Evolutionary conservation across 1,284 basidiomycete species (phyloP).

Genomic region (Neolentinus lepideus): DNA sequence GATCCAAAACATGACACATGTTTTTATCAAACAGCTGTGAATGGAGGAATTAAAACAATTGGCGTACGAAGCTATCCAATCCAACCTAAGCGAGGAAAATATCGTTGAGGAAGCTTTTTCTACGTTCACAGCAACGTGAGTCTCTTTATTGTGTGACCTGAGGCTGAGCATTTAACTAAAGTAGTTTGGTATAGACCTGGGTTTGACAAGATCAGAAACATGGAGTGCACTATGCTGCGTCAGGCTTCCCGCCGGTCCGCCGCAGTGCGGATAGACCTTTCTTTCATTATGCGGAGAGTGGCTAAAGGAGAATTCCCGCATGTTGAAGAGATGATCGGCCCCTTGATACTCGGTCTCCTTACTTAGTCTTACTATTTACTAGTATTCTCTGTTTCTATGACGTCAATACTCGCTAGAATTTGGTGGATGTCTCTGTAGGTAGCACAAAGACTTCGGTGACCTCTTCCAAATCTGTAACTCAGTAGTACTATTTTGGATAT

Average conservation of each 20-base stretch:
- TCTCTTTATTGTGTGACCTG: too few relatives aligned
- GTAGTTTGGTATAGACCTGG: neutral
- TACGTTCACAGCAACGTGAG: neutral
- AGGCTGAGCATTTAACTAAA: neutral
- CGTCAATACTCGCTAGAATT: too few relatives aligned
- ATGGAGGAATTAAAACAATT: neutral
- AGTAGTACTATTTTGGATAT: too few relatives aligned
- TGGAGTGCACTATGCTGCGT: neutral
- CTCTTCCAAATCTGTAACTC: too few relatives aligned
- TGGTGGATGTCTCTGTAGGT: too few relatives aligned
- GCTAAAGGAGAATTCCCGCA: neutral
- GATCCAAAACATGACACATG: neutral
- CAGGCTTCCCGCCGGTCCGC: neutral
- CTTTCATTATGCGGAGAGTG: neutral
- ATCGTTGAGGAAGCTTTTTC: conserved; percentile 2
- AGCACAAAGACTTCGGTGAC: too few relatives aligned
- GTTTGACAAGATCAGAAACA: neutral
- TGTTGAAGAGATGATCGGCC: neutral
- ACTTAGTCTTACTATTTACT: too few relatives aligned
- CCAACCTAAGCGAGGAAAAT: neutral
- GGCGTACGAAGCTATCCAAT: neutral
- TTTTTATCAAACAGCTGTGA: conserved; percentile 1
- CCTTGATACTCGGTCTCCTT: too few relatives aligned
- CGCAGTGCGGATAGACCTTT: neutral
- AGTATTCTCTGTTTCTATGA: too few relatives aligned